These are phyloP conservation scores for Chiua virens DNA, from an alignment of 768 basidiomycete genomes.

Conservation along the genomic window DNA sequence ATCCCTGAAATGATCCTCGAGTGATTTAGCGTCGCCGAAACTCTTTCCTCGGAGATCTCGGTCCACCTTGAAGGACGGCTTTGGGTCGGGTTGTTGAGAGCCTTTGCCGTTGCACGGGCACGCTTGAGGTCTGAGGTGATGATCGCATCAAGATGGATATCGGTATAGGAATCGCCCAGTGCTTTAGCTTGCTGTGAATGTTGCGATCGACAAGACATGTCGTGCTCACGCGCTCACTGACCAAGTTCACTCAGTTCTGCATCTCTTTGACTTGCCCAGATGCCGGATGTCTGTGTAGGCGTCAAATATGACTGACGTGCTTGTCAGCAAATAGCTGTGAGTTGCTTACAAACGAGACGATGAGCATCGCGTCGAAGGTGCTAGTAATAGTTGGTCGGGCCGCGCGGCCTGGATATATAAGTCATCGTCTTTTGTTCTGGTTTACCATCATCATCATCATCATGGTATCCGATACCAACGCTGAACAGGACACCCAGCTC, in stretches of 20 bases:
- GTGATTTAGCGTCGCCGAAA: constrained; percentile 56
- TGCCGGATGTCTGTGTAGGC: constrained; percentile 36
- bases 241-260: constrained; percentile 75
- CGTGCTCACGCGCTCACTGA: constrained; percentile 50
- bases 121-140: constrained; percentile 69
- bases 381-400: constrained; percentile 11
- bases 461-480: constrained; percentile 13
- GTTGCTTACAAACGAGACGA: constrained; percentile 29
- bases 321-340: background rate
- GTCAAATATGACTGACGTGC: too few species aligned
- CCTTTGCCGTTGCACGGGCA: constrained; percentile 59
- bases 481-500: constrained; percentile 53
- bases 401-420: constrained; percentile 31
- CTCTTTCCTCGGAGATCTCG: constrained; percentile 62
- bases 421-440: background rate
- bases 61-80: constrained; percentile 48
- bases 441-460: background rate
- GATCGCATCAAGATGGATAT: constrained; percentile 51
- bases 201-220: background rate
- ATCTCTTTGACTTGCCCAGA: constrained; percentile 80
- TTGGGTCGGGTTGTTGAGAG: constrained; percentile 49
- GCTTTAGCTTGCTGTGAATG: constrained; percentile 61
- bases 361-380: constrained; percentile 15
- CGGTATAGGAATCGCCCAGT: constrained; percentile 52
- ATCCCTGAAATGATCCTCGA: constrained; percentile 48